Percentiles rank a stretch among this genome's conserved stretches.
Conservation (phyloP, 2,329 filamentous ascomycete species). For the Aspergillus ustus region DNA sequence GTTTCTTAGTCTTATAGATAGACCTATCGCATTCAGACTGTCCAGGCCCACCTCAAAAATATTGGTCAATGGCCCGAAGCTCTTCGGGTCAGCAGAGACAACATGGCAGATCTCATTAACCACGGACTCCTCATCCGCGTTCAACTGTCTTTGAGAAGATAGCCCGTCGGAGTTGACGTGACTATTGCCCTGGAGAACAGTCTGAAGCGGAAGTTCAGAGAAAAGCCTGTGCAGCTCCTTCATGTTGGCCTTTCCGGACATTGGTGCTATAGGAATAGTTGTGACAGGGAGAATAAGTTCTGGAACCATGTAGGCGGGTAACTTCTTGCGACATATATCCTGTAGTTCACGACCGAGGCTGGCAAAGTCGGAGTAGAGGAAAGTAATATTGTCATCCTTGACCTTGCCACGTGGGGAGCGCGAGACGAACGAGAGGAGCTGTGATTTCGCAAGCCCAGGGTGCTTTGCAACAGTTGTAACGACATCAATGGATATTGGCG, state of each 20-base stretch:
- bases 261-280: conserved; percentile 32
- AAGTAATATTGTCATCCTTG: conserved; percentile 16
- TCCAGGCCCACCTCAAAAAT: conserved; percentile 46
- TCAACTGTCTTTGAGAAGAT: conserved; percentile 23
- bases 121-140: conserved; percentile 31
- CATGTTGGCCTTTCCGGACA: conserved; percentile 39
- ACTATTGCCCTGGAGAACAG: conserved; percentile 28
- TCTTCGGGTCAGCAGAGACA: conserved; percentile 24
- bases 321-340: conserved; percentile 30
- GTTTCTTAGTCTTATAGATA: conserved; percentile 40
- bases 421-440: conserved; percentile 38
- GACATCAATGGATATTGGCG: conserved; percentile 28
- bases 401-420: conserved; percentile 17
- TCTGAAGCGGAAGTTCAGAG: conserved; percentile 29
- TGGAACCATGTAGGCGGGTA: conserved; percentile 35
- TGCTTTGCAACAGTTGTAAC: conserved; percentile 37
- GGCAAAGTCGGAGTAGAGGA: conserved; percentile 26
- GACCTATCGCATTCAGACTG: conserved; percentile 42
- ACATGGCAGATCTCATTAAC: conserved; percentile 30
- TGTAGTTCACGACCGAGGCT: conserved; percentile 31
- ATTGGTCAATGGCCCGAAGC: conserved; percentile 32
- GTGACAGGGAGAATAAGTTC: conserved; percentile 33
- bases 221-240: conserved; percentile 38
- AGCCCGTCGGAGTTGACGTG: background rate
- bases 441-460: conserved; percentile 30